These are phyloP conservation scores for Ascochyta fabae DNA, from an alignment of 2,329 filamentous ascomycete genomes.

Conservation along the genomic window DNA sequence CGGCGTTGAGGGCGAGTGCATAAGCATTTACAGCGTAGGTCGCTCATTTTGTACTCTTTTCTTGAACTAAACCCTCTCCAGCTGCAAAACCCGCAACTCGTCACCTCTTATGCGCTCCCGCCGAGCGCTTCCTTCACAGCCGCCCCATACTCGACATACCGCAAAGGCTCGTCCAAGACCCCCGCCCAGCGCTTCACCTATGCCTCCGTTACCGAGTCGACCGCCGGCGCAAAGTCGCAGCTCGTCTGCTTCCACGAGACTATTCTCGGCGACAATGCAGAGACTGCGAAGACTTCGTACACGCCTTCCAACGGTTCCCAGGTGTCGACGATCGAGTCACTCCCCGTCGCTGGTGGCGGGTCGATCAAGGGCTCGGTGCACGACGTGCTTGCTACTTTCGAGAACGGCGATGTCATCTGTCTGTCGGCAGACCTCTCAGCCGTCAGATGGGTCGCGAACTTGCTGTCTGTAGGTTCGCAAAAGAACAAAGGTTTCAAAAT, in stretches of 20 bases:
- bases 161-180: slow-evolving; percentile 53
- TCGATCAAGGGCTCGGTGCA: slow-evolving; percentile 32
- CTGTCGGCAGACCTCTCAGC: slow-evolving; percentile 62
- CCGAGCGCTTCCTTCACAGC: slow-evolving; percentile 65
- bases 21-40: slow-evolving; percentile 68
- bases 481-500: slow-evolving; percentile 30
- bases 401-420: slow-evolving; percentile 66
- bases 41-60: neutral
- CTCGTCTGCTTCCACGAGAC: slow-evolving; percentile 64
- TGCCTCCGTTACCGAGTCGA: slow-evolving; percentile 56
- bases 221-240: slow-evolving; percentile 56
- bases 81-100: slow-evolving; percentile 66
- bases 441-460: slow-evolving; percentile 41
- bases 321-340: slow-evolving; percentile 40
- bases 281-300: slow-evolving; percentile 44
- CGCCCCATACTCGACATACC: slow-evolving; percentile 64
- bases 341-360: slow-evolving; percentile 34
- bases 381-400: slow-evolving; percentile 64
- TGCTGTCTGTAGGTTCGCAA: slow-evolving; percentile 26
- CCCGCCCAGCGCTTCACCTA: slow-evolving; percentile 63
- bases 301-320: slow-evolving; percentile 32
- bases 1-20: slow-evolving; percentile 65
- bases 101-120: slow-evolving; percentile 67
- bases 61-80: slow-evolving; percentile 37
- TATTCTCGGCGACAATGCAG: slow-evolving; percentile 41